Base-by-base conservation (phyloP, 1,284 basidiomycete genomes). In the Ceratorhiza oryzae-sativae region DNA sequence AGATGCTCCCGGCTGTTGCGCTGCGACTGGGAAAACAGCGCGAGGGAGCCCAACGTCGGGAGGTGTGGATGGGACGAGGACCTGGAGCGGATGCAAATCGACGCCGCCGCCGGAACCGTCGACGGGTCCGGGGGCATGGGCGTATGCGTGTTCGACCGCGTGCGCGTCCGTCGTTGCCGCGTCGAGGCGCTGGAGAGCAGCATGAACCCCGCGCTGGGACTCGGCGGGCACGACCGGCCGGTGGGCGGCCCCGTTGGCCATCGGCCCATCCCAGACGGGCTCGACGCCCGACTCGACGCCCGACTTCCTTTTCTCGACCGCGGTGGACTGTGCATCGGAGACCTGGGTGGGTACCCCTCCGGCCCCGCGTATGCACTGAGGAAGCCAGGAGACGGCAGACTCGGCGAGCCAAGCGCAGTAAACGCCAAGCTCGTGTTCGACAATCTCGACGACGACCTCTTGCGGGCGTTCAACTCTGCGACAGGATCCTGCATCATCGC, bases 11-110 rank as follows among this genome's bases (percentile, higher is more conserved):
- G 36, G 13, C 42, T 60, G 23, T 45, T 25, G 9, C n/a, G 13
- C 23, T 39, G 23, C n/a, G 58, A 27, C 15, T 36, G 13, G n/a
- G 41, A 32, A 15, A 46, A 9, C 32, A 32, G 18, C 45, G 36
- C n/a, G 5, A 51, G n/a, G 13, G 51, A 45, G 63, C 41, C 39
- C 18, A 42, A 60, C 41, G 58, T 45, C 39, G 65, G 53, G 9
- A 70, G 65, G 58, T 70, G 65, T 20, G 65, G 65, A 70, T 70
- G 65, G 12, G 65, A 70, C 53, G 65, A 70, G 39, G 65, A 70
- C 32, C 65, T 20, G 8, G 65, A 70, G 53, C 65, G 65, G 65
- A 70, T 56, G 65, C 65, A 70, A 70, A 70, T 42, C 3, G 42
- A 39, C 36, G 6, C 36, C 36, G n/a, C 13, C 13, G 36, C 13